Evolutionary conservation across 345 rosid genomes (phyloP).

Genomic region (Clarkia xantiana): DNA sequence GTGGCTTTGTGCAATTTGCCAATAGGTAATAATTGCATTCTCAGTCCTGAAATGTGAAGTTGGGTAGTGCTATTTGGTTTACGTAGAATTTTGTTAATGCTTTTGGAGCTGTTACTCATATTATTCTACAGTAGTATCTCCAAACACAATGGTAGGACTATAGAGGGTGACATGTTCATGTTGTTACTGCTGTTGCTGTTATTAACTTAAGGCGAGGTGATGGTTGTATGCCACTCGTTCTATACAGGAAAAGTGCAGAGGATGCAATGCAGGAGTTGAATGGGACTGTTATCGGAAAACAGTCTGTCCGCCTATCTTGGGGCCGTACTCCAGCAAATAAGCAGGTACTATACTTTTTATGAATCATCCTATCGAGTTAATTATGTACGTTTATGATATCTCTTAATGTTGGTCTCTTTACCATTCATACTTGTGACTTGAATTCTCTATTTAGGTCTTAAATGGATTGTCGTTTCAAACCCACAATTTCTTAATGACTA

Average conservation of each 20-base stretch:
- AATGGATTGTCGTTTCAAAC: too few species aligned
- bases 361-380: too few species aligned
- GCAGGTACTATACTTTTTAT: slow-evolving; percentile 30
- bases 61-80: background rate
- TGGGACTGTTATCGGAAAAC: slow-evolving; percentile 73
- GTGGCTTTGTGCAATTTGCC: slow-evolving; percentile 79
- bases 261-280: slow-evolving; percentile 65
- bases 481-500: too few species aligned
- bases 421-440: too few species aligned
- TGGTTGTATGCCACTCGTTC: background rate
- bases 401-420: too few species aligned
- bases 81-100: too few species aligned
- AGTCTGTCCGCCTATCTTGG: slow-evolving; percentile 93
- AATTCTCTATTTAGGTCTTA: too few species aligned
- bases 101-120: too few species aligned
- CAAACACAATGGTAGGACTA: background rate
- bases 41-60: slow-evolving; percentile 1
- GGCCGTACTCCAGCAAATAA: slow-evolving; percentile 74
- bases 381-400: too few species aligned
- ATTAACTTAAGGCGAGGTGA: too few species aligned
- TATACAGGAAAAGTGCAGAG: slow-evolving; percentile 67
- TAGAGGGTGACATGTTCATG: background rate
- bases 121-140: too few species aligned
- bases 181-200: too few species aligned
- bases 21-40: slow-evolving; percentile 33